phyloP scores from a whole-genome alignment of 345 rosid genomes.

The Raphanus sativus region DNA sequence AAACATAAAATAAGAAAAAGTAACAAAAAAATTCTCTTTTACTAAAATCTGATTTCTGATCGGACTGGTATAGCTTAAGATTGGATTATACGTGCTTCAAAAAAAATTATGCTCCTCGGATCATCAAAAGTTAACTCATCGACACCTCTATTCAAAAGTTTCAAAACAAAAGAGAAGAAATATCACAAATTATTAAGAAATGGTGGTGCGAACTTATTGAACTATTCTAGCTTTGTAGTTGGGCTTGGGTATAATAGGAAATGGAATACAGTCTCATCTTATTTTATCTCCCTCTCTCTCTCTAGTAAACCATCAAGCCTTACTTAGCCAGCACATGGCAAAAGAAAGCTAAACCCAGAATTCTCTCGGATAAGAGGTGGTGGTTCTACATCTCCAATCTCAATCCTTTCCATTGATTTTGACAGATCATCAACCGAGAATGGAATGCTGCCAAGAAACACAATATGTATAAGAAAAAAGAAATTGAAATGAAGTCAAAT shows the following conservation, averaged over 20 bases:
- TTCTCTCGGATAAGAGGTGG: conserved; percentile 86
- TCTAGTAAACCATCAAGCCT: neutral
- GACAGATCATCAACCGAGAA: conserved; percentile 95
- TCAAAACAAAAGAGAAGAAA: neutral
- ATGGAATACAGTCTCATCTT: neutral
- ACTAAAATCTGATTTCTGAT: neutral
- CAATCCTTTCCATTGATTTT: conserved; percentile 90
- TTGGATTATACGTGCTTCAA: neutral
- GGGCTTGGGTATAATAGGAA: neutral
- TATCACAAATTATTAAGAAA: neutral
- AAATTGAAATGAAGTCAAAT: neutral
- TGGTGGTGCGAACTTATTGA: neutral
- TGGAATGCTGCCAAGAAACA: conserved; percentile 69
- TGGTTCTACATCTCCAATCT: conserved; percentile 81
- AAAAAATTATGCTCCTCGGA: neutral
- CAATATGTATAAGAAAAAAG: neutral
- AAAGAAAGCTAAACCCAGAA: conserved; percentile 84
- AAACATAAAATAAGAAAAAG: neutral
- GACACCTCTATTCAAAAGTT: neutral
- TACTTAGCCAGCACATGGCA: conserved; percentile 43
- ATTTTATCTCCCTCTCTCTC: neutral
- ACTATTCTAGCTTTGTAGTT: neutral
- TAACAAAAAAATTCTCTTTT: neutral
- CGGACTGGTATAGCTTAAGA: neutral
- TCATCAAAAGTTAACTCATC: neutral